Conservation (phyloP, 768 basidiomycete genomes). For the Cystofilobasidium bisporidii region DNA sequence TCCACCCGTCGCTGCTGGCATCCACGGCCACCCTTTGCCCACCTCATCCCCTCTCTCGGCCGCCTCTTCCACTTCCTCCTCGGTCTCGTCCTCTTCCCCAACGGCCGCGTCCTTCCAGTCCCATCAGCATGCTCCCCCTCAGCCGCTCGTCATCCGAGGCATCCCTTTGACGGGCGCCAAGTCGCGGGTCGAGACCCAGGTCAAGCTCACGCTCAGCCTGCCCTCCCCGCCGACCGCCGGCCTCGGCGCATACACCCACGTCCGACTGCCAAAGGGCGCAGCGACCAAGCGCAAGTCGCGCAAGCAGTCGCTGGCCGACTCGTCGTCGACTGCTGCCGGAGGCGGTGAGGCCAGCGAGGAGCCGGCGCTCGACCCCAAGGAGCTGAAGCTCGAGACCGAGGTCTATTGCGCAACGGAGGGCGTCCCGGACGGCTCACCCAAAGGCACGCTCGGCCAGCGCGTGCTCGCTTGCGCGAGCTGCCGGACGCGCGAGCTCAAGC, state of each 20-base stretch:
- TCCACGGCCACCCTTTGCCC: no score
- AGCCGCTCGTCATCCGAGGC: constrained; percentile 69
- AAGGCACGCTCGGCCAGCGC: constrained; percentile 3
- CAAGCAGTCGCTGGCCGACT: constrained; percentile 56
- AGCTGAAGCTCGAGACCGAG: constrained; percentile 57
- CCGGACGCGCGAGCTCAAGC: constrained; percentile 71
- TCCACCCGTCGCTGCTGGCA: no score
- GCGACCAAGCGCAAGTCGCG: constrained; percentile 74
- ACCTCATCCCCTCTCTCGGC: no score
- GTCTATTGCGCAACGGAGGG: constrained; percentile 76
- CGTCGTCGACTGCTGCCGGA: no score
- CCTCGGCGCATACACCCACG: constrained; percentile 66
- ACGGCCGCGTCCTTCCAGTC: background rate
- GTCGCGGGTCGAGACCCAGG: constrained; percentile 89
- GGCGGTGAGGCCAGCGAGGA: no score
- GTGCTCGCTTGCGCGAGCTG: constrained; percentile 82
- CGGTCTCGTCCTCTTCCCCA: background rate
- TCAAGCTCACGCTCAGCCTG: constrained; percentile 57
- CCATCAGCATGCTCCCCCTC: background rate
- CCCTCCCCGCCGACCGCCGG: constrained; percentile 47
- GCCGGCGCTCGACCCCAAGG: no score
- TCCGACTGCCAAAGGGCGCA: constrained; percentile 68
- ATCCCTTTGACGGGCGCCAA: constrained; percentile 76
- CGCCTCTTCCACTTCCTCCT: no score
- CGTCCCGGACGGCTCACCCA: constrained; percentile 41